Evolutionary conservation across 176 grass and related monocot species (phyloP), one percentile per base, ranked within the genome.

Genomic region (Miscanthus lutarioriparius): DNA sequence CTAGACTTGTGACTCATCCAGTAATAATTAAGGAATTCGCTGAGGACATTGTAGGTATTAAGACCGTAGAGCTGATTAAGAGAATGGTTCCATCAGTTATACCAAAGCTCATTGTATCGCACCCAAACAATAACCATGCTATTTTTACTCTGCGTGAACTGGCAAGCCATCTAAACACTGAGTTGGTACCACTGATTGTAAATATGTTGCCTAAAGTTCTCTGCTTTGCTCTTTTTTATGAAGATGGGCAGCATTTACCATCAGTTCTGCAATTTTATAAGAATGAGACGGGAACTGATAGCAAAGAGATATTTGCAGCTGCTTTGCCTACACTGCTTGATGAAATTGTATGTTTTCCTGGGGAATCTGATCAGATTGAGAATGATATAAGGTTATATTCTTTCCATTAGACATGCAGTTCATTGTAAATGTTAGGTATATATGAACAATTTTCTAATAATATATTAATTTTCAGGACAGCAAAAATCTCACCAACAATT

Each of bases 201-300:
- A 93, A 92, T 79, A 85, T 70, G 56, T 17, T 92, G 73, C 96
- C 96, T 28, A 88, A 93, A 88, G 96, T 98, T 62, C 91, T 95
- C 84, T 94, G 91, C 10, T 93, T 91, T 63, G 87, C 92, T 76
- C 87, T 95, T 91, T 89, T 95, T 86, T 88, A 84, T 85, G 89
- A 94, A 88, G 91, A 93, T 61, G 77, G 80, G 43, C 79, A 87
- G 67, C 88, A 93, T 49, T 84, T 98, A 72, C 87, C 87, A 30
- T 93, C 85, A 74, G 92, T 98, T 75, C 88, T 98, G 70, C 79
- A 98, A 80, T 98, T 98, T 82, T 98, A 98, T 86, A 91, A 88
- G 40, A 82, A 73, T 44, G 88, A 93, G 80, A 93, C 95, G 2
- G 83, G 69, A 83, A 95, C 91, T 70, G 92, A 93, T 84, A 93